Evolutionary conservation across 192 early-diverging fungal species (phyloP), one percentile per base, ranked within the genome.

Genomic region (Polychytrium aggregatum): DNA sequence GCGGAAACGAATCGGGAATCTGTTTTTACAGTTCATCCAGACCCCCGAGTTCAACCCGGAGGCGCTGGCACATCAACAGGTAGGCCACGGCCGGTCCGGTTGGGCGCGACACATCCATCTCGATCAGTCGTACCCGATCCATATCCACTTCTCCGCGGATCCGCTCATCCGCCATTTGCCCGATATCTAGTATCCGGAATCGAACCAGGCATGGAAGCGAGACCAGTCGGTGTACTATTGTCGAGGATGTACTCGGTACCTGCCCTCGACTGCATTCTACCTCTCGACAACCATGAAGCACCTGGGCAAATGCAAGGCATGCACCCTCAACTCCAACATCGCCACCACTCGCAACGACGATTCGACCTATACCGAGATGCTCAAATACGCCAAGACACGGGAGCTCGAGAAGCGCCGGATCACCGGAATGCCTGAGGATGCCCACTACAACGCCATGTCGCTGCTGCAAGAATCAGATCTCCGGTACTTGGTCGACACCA

Each of bases 41-140:
- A 73, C 71, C 17, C 76, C 76, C 2, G 76, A 78, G 53, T 78
- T 78, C 40, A 78, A 78, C 39, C 76, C 76, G 3, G 76, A 76
- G 50, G 60, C 66, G 1, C 59, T 57, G n/a, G 28, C 37, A 8
- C 59, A 74, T 45, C 63, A 64, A 44, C 78, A 71, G 56, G 72
- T 66, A 26, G 13, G 45, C 18, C 5, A 8, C n/a, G 25, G 10
- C 28, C 22, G 26, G 6, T 8, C 31, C 31, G 31, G 31, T 8
- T 33, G 4, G 31, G 6, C 11, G 31, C 11, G 6, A 8, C 6
- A 11, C 31, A 33, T 21, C 24, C 1, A 33, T 22, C 25, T 35
- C 9, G 39, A 48, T 48, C 27, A 16, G 16, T 28, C n/a, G 25
- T 20, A 20, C 26, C 38, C 6, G 22, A 34, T 57, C 6, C 30